These are phyloP conservation scores for Macrophomina phaseolina DNA, from an alignment of 2,329 filamentous ascomycete species.

Conservation along the genomic window DNA sequence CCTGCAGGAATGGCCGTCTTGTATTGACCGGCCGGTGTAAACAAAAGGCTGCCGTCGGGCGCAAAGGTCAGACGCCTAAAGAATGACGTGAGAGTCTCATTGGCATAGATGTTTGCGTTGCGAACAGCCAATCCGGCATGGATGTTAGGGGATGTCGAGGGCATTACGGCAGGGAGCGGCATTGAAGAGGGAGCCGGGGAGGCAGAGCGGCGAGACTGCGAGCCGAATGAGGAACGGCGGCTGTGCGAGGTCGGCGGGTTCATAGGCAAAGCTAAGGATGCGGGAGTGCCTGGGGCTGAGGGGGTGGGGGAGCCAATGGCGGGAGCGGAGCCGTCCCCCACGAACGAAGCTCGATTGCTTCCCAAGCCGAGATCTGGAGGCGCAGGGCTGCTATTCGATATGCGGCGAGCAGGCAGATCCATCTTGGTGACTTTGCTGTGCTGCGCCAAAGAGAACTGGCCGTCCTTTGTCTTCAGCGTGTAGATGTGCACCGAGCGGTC, in stretches of 20 bases:
- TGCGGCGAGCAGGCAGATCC: conserved; percentile 88
- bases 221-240: conserved; percentile 89
- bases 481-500: conserved; percentile 98
- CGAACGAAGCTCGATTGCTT: conserved; percentile 68
- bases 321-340: conserved; percentile 59
- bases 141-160: conserved; percentile 86
- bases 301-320: conserved; percentile 81
- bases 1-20: conserved; percentile 75
- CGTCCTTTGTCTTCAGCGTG: conserved; percentile 93
- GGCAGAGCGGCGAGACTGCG: conserved; percentile 75
- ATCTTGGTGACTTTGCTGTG: conserved; percentile 85
- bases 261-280: conserved; percentile 89
- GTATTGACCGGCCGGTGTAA: conserved; percentile 95
- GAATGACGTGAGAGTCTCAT: conserved; percentile 96
- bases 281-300: conserved; percentile 92
- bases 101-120: conserved; percentile 91
- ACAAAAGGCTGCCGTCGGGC: conserved; percentile 89
- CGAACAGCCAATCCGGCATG: conserved; percentile 67
- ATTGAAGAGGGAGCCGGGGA: conserved; percentile 87
- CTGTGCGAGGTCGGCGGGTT: conserved; percentile 95
- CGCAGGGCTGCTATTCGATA: conserved; percentile 90
- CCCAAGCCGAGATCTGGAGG: conserved; percentile 72
- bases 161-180: conserved; percentile 93
- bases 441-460: conserved; percentile 83
- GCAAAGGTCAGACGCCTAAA: conserved; percentile 94